Evolutionary conservation across 202 grass and related monocot genomes (phyloP).

Genomic region (Eragrostis tef): DNA sequence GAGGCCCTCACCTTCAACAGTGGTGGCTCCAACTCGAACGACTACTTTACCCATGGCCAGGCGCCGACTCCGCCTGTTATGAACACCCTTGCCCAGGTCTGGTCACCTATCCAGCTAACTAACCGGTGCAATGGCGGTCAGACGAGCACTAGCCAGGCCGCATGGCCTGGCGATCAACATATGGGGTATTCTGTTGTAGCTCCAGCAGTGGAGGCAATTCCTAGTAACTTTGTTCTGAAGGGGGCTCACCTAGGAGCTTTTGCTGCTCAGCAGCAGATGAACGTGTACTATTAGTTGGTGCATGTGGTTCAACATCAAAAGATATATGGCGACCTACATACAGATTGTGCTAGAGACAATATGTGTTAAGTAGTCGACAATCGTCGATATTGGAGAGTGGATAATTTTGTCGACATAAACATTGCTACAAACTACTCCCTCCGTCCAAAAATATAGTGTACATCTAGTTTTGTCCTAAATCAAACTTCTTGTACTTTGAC

Average conservation of each 20-base stretch:
- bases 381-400: background rate
- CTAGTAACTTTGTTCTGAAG: background rate
- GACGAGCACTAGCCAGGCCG: background rate
- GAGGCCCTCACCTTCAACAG: background rate
- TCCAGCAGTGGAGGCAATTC: background rate
- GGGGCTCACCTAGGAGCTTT: background rate
- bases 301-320: background rate
- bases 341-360: background rate
- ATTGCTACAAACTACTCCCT: background rate
- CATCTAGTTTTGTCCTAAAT: too few relatives aligned
- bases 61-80: background rate
- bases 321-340: background rate
- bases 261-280: background rate
- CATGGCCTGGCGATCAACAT: too few relatives aligned
- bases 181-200: background rate
- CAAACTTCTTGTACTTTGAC: too few relatives aligned
- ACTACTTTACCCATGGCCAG: background rate
- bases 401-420: background rate
- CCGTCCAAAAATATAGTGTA: too few relatives aligned
- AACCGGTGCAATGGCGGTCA: too few relatives aligned
- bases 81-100: background rate
- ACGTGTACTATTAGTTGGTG: background rate
- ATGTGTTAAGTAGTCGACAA: too few relatives aligned
- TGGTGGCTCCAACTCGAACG: background rate
- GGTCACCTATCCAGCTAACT: background rate